Evolutionary conservation across 1,284 basidiomycete genomes (phyloP).

Genomic region (Puccinia hordei): DNA sequence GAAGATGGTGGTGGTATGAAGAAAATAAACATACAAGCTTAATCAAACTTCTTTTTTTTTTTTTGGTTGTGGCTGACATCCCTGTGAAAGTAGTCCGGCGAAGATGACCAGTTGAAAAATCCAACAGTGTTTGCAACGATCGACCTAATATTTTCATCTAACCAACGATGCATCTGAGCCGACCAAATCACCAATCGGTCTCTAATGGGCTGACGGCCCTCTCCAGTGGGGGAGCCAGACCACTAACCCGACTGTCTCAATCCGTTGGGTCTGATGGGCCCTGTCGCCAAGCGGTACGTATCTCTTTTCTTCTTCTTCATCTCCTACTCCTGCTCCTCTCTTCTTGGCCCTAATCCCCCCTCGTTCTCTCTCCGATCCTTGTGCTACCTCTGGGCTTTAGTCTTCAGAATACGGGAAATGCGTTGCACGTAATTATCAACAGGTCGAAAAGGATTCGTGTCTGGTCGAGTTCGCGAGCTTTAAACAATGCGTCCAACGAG

Average conservation of each 20-base stretch:
- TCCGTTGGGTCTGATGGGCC: not conserved
- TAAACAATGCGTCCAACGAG: conserved; percentile 16
- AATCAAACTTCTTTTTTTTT: no score
- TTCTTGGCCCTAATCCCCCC: not conserved
- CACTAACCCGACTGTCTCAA: not conserved
- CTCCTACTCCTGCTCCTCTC: no score
- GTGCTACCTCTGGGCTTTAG: not conserved
- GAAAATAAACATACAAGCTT: no score
- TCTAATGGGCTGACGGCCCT: not conserved
- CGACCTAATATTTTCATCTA: no score
- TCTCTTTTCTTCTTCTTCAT: not conserved
- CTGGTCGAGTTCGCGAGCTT: not conserved
- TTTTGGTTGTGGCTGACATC: no score
- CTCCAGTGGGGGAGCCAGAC: not conserved
- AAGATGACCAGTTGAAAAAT: no score
- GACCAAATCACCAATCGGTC: not conserved
- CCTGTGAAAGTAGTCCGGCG: no score
- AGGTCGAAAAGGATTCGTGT: not conserved
- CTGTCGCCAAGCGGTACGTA: conserved; percentile 4
- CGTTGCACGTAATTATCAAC: not conserved
- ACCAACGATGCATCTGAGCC: conserved; percentile 1
- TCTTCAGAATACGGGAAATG: not conserved
- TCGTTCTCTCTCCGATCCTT: not conserved
- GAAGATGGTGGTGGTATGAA: no score
- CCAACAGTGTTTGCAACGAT: no score